phyloP scores from a whole-genome alignment of 1,284 basidiomycete genomes.

The Fomitopsis palustris region DNA sequence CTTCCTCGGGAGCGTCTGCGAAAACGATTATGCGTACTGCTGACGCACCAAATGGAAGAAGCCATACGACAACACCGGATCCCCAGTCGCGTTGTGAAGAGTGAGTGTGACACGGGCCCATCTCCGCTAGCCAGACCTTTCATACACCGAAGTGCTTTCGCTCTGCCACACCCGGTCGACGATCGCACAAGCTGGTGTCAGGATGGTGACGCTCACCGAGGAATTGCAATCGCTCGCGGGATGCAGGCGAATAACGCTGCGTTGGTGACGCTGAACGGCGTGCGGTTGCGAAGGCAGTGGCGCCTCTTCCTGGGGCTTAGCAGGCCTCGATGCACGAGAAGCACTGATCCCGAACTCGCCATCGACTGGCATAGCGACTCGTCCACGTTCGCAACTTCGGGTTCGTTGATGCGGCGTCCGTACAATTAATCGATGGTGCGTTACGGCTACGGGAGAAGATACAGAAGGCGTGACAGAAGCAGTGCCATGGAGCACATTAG shows the following conservation, averaged over 20 bases:
- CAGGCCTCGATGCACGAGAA: background rate
- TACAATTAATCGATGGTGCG: background rate
- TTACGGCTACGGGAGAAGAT: background rate
- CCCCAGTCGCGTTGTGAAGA: background rate
- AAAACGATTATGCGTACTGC: background rate
- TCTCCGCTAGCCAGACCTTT: background rate
- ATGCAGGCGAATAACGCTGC: background rate
- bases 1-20: background rate
- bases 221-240: background rate
- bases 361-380: background rate
- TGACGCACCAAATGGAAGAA: background rate
- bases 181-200: background rate
- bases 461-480: slow-evolving; percentile 1
- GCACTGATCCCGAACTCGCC: background rate
- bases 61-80: background rate
- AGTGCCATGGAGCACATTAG: background rate
- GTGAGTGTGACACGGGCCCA: background rate
- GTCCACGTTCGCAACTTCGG: background rate
- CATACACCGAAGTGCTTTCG: background rate
- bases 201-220: background rate
- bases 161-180: background rate
- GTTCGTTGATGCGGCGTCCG: background rate
- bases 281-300: background rate
- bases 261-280: too few species aligned
- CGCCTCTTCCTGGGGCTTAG: background rate